phyloP scores from a whole-genome alignment of 2,329 filamentous ascomycete genomes.

The Monosporascus sp. region DNA sequence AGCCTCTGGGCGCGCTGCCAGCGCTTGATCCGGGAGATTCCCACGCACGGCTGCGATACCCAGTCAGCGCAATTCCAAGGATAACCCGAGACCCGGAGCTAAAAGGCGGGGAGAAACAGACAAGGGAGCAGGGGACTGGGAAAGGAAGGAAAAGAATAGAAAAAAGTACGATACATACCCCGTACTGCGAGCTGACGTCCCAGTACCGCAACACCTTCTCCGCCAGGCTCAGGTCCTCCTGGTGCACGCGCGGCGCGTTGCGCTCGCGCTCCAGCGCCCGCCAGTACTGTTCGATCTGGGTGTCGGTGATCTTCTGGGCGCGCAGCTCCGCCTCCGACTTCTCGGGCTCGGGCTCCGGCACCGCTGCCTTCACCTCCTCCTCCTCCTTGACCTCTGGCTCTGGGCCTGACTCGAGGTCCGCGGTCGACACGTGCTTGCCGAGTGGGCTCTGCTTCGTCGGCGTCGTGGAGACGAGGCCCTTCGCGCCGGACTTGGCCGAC shows the following conservation, averaged over 20 bases:
- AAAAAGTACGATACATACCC: constrained; percentile 55
- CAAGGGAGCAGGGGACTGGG: background rate
- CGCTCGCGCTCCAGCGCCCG: constrained; percentile 62
- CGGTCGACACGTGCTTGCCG: constrained; percentile 18
- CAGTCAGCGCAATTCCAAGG: background rate
- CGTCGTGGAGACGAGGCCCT: constrained; percentile 30
- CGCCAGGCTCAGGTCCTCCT: constrained; percentile 62
- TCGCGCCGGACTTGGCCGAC: constrained; percentile 35
- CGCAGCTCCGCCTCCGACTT: constrained; percentile 48
- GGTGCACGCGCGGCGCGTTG: constrained; percentile 68
- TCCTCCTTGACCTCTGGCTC: constrained; percentile 14
- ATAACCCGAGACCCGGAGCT: background rate
- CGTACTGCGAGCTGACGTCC: constrained; percentile 86
- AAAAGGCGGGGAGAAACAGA: background rate
- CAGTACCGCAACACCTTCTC: constrained; percentile 91
- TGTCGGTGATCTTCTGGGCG: constrained; percentile 61
- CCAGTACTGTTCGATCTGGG: constrained; percentile 77
- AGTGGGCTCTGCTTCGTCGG: constrained; percentile 29
- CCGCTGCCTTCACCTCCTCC: constrained; percentile 17
- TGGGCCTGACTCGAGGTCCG: constrained; percentile 9
- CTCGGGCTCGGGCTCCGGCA: constrained; percentile 19
- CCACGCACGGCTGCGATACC: constrained; percentile 70
- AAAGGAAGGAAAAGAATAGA: background rate
- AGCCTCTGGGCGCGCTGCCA: constrained; percentile 83
- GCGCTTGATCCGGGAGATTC: constrained; percentile 72